Base-by-base conservation (phyloP, 306 rosid genomes). In the Echinosophora koreensis region DNA sequence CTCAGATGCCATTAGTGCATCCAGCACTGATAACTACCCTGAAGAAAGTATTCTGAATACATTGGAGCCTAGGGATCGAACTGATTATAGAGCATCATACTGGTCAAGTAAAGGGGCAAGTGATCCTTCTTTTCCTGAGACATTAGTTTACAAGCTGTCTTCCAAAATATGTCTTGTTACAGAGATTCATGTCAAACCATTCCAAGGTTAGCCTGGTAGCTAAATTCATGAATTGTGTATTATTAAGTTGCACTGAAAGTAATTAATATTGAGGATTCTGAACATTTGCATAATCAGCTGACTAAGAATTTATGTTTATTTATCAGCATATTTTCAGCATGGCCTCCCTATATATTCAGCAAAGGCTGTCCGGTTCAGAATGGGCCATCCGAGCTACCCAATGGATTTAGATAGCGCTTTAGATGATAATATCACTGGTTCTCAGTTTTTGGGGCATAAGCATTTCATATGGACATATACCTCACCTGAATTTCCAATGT, bases 81-180 rank as follows among this genome's bases (percentile, higher is more conserved):
- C 76, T 70, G 82, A 13, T 9, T 0, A n/a, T 69, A 18, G 63
- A 22, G 81, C 87, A 13, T 88, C 84, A 10, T 91, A 91, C 84
- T 91, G 96, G 96, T 91, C 96, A 13, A 91, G 96, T 77, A 47
- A 74, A 76, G 96, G 96, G 71, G 74, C 84, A 66, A 81, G 67
- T 9, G 85, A 91, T 79, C 86, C 93, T 63, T 55, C 77, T 79
- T 66, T 58, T 82, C 91, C 86, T 1, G 96, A 91, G 84, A 81
- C 68, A 64, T 80, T 91, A 57, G 70, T 84, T 2, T 91, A 91
- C 73, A 73, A 73, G 77, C 79, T 91, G 73, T 17, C 12, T 75
- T 35, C 93, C 52, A 83, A 81, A 57, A 12, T 89, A 34, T 89
- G 90, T 74, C 67, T 87, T 77, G 82, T 91, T 63, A 81, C 85